Conservation (phyloP, 345 rosid species). For the Anacardium occidentale region DNA sequence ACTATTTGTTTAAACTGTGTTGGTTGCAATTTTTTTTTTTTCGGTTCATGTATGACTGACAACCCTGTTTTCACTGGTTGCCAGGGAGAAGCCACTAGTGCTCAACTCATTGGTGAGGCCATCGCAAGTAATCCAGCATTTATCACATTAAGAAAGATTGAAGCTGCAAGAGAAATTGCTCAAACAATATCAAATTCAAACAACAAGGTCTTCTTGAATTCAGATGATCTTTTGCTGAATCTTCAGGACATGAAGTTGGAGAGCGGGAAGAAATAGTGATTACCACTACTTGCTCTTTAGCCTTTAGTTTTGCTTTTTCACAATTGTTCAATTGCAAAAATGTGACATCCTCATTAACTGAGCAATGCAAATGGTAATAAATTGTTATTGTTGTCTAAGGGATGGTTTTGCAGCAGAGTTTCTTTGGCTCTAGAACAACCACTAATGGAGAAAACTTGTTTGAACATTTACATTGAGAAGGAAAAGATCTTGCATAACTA, state of each 20-base stretch:
- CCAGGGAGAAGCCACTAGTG: conserved; percentile 94
- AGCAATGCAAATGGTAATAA: neutral
- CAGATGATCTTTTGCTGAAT: conserved; percentile 76
- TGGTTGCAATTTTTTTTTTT: neutral
- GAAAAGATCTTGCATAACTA: neutral
- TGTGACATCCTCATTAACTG: neutral
- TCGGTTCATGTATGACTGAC: no score
- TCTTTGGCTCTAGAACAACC: neutral
- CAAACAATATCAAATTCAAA: conserved; percentile 64
- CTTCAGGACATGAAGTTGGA: conserved; percentile 69
- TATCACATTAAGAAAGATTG: conserved; percentile 86
- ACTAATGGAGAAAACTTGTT: neutral
- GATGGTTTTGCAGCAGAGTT: neutral
- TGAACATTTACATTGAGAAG: conserved; percentile 1
- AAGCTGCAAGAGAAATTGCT: conserved; percentile 93
- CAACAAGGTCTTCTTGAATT: conserved; percentile 74
- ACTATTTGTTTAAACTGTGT: neutral
- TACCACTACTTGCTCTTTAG: neutral
- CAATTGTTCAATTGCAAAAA: conserved; percentile 5
- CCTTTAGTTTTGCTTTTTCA: neutral
- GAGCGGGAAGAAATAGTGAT: conserved; percentile 41
- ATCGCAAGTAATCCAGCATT: conserved; percentile 92
- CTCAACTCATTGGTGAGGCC: conserved; percentile 88
- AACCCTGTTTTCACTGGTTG: conserved; percentile 16
- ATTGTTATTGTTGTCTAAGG: neutral